Percentiles rank a stretch among this genome's conserved stretches.
phyloP scores from a whole-genome alignment of 352 stramenopile species.

The Phytophthora litchii region DNA sequence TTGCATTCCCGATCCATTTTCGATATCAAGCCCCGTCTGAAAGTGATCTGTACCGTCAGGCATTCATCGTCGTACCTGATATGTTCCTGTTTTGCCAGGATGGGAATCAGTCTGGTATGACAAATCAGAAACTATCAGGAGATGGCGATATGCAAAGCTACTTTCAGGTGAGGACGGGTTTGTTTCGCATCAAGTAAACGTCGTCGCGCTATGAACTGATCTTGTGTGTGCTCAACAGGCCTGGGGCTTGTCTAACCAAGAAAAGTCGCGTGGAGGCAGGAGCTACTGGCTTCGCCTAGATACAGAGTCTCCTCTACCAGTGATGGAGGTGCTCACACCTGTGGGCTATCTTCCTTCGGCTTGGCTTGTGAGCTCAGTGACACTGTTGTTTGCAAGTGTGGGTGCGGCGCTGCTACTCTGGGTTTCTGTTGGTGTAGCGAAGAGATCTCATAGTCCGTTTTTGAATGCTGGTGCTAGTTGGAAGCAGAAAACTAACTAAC shows the following conservation, averaged over 20 bases:
- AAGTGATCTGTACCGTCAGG: conserved; percentile 40
- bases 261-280: background rate
- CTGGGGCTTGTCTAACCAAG: conserved; percentile 14
- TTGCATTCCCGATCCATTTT: conserved; percentile 66
- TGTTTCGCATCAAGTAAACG: background rate
- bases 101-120: conserved; percentile 1
- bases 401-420: conserved; percentile 47
- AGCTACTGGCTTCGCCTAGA: conserved; percentile 36
- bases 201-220: conserved; percentile 5
- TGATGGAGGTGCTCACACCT: conserved; percentile 35
- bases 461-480: conserved; percentile 9
- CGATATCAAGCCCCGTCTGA: conserved; percentile 63
- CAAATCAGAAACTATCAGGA: background rate
- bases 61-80: conserved; percentile 50
- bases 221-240: conserved; percentile 14
- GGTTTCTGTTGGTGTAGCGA: conserved; percentile 27
- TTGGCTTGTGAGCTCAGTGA: conserved; percentile 51
- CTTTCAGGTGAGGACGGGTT: conserved; percentile 23
- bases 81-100: conserved; percentile 45
- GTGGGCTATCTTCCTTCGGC: conserved; percentile 51
- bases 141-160: conserved; percentile 15
- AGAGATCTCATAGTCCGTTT: conserved; percentile 4
- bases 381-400: conserved; percentile 44
- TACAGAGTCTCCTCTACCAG: conserved; percentile 24
- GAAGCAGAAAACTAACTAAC: conserved; percentile 32